phyloP scores from a whole-genome alignment of 2,329 filamentous ascomycete species.

The Monosporascus sp. region DNA sequence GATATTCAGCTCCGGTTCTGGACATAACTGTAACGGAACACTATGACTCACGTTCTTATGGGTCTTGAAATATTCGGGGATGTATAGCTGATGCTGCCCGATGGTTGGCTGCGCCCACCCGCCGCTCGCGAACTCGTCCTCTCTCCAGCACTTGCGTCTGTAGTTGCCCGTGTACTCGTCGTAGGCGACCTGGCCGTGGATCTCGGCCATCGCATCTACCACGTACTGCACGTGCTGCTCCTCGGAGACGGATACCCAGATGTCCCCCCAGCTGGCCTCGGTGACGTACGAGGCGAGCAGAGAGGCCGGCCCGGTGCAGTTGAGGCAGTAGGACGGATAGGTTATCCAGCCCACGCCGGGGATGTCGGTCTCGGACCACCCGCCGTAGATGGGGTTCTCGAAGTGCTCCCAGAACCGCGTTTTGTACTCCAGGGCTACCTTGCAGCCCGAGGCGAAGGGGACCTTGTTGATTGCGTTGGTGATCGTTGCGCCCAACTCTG shows the following conservation, averaged over 20 bases:
- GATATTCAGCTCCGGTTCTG: not conserved
- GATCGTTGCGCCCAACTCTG: constrained; percentile 35
- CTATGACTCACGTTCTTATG: constrained; percentile 46
- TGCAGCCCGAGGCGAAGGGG: constrained; percentile 43
- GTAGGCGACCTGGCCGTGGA: constrained; percentile 56
- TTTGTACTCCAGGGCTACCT: constrained; percentile 63
- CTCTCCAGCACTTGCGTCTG: constrained; percentile 61
- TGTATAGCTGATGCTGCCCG: constrained; percentile 64
- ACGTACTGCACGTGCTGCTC: constrained; percentile 59
- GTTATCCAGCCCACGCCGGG: constrained; percentile 57
- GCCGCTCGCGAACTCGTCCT: constrained; percentile 56
- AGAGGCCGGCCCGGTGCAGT: constrained; percentile 56
- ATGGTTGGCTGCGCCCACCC: constrained; percentile 57
- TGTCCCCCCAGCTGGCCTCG: constrained; percentile 31
- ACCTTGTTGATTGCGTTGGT: constrained; percentile 43
- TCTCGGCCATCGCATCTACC: constrained; percentile 61
- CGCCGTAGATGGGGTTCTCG: constrained; percentile 54
- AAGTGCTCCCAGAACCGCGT: constrained; percentile 57
- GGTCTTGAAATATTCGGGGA: constrained; percentile 69
- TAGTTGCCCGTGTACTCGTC: constrained; percentile 63
- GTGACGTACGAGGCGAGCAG: constrained; percentile 57
- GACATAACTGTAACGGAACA: no score
- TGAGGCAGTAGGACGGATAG: constrained; percentile 64
- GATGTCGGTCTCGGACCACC: constrained; percentile 58
- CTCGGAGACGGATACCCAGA: constrained; percentile 45